phyloP scores from a whole-genome alignment of 2,329 filamentous ascomycete genomes.

The Elsinoe perseae region DNA sequence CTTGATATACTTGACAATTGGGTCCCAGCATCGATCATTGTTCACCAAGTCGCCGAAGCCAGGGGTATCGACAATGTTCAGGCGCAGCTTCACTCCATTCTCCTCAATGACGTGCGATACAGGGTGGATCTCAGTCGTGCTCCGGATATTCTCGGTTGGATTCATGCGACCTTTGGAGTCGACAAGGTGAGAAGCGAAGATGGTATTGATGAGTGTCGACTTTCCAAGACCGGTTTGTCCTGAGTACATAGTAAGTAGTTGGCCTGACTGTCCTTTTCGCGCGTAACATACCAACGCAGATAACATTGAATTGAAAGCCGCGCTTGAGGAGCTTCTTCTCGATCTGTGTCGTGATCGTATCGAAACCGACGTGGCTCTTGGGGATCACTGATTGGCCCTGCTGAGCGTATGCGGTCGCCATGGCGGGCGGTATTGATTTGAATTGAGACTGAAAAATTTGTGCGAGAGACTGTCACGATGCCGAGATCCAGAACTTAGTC shows the following conservation, averaged over 20 bases:
- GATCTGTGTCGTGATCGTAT: slow-evolving; percentile 99
- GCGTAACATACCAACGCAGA: slow-evolving; percentile 81
- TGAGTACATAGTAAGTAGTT: slow-evolving; percentile 35
- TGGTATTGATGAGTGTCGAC: slow-evolving; percentile 98
- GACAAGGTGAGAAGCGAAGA: slow-evolving; percentile 98
- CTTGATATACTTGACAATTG: slow-evolving; percentile 99
- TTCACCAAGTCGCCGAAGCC: slow-evolving; percentile 98
- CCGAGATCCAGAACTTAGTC: background rate
- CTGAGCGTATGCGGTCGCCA: slow-evolving; percentile 59
- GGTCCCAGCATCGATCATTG: slow-evolving; percentile 99
- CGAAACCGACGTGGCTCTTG: slow-evolving; percentile 98
- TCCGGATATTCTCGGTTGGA: slow-evolving; percentile 86
- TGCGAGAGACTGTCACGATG: background rate
- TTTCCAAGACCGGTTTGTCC: slow-evolving; percentile 98
- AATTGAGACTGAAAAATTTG: background rate
- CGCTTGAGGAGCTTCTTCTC: slow-evolving; percentile 99
- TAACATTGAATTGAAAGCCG: slow-evolving; percentile 99
- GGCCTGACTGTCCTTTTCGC: background rate
- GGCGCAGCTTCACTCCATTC: slow-evolving; percentile 90
- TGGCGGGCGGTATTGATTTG: slow-evolving; percentile 28
- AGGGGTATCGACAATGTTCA: slow-evolving; percentile 98
- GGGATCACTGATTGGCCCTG: slow-evolving; percentile 59
- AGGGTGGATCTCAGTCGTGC: slow-evolving; percentile 95
- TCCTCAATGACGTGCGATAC: slow-evolving; percentile 99
- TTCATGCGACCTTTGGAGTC: slow-evolving; percentile 94